Base-by-base conservation (phyloP, 768 basidiomycete species). In the Goffeauzyma gilvescens region DNA sequence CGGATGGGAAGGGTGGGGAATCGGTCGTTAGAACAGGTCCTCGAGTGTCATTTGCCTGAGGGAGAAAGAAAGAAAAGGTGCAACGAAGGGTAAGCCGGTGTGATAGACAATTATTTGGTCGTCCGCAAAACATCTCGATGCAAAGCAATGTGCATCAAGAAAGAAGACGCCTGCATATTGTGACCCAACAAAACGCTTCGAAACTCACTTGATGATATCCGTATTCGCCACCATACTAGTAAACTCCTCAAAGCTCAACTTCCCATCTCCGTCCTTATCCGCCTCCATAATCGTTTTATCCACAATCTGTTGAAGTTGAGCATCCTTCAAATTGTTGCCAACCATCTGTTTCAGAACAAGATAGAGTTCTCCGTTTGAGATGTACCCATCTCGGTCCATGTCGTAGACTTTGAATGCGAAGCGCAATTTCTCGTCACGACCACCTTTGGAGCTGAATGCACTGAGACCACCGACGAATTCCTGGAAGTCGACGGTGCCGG, bases 221-320 rank as follows among this genome's bases (percentile, higher is more conserved):
- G 93, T 96, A 63, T 86, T 90, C 22, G 87, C 83, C 21, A 98
- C 93, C 77, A 96, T 95, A 56, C 75, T 72, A 2, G 86, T 76
- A 64, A 98, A 98, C 66, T 96, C 93, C 43, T 93, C 87, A 54
- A 98, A 98, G 65, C 75, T 84, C 48, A 98, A 72, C 65, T 89
- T 96, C 21, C 93, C 93, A 60, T 98, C 93, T 2, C 83, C 87
- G 58, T 98, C 89, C 62, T 84, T 81, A 60, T 98, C 93, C 9
- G 89, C 93, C 66, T 98, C 93, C 86, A 98, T 87, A 62, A 98
- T 98, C 7, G 93, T 96, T 70, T 98, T 98, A 66, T 98, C 93
- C 14, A 98, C 93, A 46, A 98, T 98, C 63, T 96, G 93, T 65
- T 98, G 93, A 46, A 98, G 68, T 68, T 96, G 93, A 60, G 90